These are phyloP conservation scores for Candida pseudoglaebosa DNA, from an alignment of 805 yeast genomes.

Conservation along the genomic window DNA sequence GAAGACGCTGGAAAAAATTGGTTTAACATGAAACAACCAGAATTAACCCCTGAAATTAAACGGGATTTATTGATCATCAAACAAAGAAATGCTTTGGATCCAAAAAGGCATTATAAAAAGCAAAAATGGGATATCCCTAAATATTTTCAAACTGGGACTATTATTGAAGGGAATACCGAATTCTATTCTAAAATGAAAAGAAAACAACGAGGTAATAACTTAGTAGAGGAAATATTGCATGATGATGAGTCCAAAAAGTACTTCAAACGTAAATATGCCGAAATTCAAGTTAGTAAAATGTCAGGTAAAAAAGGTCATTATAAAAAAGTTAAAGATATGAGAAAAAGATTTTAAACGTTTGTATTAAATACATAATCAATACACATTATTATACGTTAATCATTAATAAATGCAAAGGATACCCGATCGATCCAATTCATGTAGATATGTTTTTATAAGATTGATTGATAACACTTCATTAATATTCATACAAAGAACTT, in stretches of 20 bases:
- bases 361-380: neutral
- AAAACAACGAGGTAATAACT: constrained; percentile 69
- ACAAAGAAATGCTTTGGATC: constrained; percentile 89
- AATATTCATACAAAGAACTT: neutral
- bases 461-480: no score
- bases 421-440: neutral
- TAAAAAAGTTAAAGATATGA: constrained; percentile 58
- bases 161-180: constrained; percentile 78
- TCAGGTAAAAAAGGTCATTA: constrained; percentile 68
- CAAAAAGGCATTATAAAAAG: constrained; percentile 90
- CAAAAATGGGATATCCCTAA: constrained; percentile 76
- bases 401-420: neutral
- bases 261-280: constrained; percentile 79
- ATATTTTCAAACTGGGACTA: constrained; percentile 83
- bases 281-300: constrained; percentile 61
- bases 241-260: constrained; percentile 68
- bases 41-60: constrained; percentile 64
- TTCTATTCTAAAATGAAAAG: constrained; percentile 65
- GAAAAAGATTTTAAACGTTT: constrained; percentile 42
- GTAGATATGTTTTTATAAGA: neutral
- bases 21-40: constrained; percentile 78
- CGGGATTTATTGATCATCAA: constrained; percentile 76
- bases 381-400: neutral
- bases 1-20: constrained; percentile 56
- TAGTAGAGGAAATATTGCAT: constrained; percentile 78